phyloP scores from a whole-genome alignment of 225 moss, liverwort and hornwort genomes.

The Physcomitrellopsis africana region DNA sequence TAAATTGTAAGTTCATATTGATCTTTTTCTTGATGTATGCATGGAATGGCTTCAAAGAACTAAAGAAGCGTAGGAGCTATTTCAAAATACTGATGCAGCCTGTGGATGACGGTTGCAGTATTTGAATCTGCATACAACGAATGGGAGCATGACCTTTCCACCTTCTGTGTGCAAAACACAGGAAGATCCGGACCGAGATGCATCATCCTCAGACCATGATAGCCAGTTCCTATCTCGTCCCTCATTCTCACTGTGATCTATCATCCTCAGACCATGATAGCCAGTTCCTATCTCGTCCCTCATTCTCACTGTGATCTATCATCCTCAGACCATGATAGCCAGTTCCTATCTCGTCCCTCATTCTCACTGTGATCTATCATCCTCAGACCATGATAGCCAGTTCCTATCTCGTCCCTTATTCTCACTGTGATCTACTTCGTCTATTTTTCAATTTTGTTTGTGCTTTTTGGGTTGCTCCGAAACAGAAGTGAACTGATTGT shows the following conservation, averaged over 20 bases:
- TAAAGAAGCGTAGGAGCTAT: conserved; percentile 14
- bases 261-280: conserved; percentile 93
- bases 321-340: conserved; percentile 90
- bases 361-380: conserved; percentile 49
- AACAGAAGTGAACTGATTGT: conserved; percentile 7
- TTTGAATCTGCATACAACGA: conserved; percentile 51
- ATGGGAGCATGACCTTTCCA: conserved; percentile 43
- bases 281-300: conserved; percentile 52
- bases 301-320: conserved; percentile 38
- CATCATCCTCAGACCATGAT: conserved; percentile 88
- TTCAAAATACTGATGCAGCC: conserved; percentile 32
- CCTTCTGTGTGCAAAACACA: conserved; percentile 44
- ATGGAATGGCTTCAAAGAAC: background rate
- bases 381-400: conserved; percentile 92
- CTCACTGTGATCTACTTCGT: background rate
- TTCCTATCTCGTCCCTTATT: conserved; percentile 34
- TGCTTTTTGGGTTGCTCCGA: conserved; percentile 15
- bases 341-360: conserved; percentile 44
- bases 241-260: background rate
- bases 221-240: conserved; percentile 63
- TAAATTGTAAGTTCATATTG: background rate
- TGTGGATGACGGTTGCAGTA: conserved; percentile 43
- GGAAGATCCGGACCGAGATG: conserved; percentile 71
- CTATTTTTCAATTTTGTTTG: conserved; percentile 8
- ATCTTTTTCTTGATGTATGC: conserved; percentile 12